Conservation (phyloP, 2,329 filamentous ascomycete genomes). For the Cladosporium sp. region DNA sequence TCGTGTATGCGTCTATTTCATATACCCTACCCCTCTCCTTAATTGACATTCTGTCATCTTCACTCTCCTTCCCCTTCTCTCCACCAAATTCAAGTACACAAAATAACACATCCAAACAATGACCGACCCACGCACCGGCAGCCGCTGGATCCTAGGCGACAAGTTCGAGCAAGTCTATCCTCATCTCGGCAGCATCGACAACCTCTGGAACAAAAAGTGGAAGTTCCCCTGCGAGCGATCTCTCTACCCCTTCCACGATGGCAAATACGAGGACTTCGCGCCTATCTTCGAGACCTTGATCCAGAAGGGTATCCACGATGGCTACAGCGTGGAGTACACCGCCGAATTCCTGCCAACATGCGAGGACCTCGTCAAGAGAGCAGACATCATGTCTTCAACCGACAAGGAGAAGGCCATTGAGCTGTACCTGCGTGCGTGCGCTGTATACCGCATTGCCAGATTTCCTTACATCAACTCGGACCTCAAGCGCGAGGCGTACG, state of each 20-base stretch:
- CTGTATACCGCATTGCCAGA: conserved; percentile 33
- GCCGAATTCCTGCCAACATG: conserved; percentile 33
- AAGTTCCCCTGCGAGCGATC: conserved; percentile 30
- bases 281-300: conserved; percentile 36
- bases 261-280: conserved; percentile 35
- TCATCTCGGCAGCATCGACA: conserved; percentile 57
- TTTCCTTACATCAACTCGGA: conserved; percentile 36
- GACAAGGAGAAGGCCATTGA: conserved; percentile 28
- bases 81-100: background rate
- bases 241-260: conserved; percentile 33
- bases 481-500: conserved; percentile 32
- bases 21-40: conserved; percentile 1
- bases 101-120: conserved; percentile 11
- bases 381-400: conserved; percentile 21
- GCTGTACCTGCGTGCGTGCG: conserved; percentile 34
- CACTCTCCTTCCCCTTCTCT: background rate
- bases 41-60: background rate
- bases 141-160: conserved; percentile 40
- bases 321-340: conserved; percentile 36
- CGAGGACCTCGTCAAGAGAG: conserved; percentile 28
- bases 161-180: conserved; percentile 47
- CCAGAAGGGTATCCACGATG: conserved; percentile 34
- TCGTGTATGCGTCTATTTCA: conserved; percentile 1
- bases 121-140: conserved; percentile 31
- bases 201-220: conserved; percentile 43